Evolutionary conservation across 208 protist genomes (phyloP).

Genomic region (Leishmania guyanensis): DNA sequence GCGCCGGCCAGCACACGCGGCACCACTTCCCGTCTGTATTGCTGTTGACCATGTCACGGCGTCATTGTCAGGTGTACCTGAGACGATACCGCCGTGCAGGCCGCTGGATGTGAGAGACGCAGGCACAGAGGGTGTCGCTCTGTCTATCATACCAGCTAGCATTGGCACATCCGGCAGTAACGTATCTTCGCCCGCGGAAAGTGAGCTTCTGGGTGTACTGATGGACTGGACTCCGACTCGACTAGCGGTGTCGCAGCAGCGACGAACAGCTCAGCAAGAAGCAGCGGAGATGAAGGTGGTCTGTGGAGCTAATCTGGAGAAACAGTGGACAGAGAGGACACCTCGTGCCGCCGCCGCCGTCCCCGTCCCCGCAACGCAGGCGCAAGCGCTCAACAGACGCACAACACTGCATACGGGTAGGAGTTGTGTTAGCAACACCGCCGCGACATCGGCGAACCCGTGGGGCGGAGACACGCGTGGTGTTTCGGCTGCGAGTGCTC

Average conservation of each 20-base stretch:
- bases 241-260: not conserved
- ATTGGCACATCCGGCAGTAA: slow-evolving; percentile 6
- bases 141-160: slow-evolving; percentile 10
- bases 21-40: not conserved
- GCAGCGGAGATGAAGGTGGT: not conserved
- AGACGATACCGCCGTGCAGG: not conserved
- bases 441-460: not conserved
- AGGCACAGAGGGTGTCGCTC: not conserved
- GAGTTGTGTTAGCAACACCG: not conserved
- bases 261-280: not conserved
- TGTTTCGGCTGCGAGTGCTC: not conserved
- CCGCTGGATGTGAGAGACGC: not conserved
- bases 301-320: not conserved
- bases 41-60: not conserved
- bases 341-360: not conserved
- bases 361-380: not conserved
- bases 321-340: not conserved
- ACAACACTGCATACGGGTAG: too few relatives aligned
- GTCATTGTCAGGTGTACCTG: not conserved
- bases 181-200: slow-evolving; percentile 12
- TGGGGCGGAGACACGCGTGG: not conserved
- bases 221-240: slow-evolving; percentile 13
- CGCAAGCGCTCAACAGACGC: not conserved
- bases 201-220: slow-evolving; percentile 7
- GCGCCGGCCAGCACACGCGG: not conserved